Evolutionary conservation across 2,329 filamentous ascomycete species (phyloP), one percentile per base, ranked within the genome.

Genomic region (Pyricularia sp.): DNA sequence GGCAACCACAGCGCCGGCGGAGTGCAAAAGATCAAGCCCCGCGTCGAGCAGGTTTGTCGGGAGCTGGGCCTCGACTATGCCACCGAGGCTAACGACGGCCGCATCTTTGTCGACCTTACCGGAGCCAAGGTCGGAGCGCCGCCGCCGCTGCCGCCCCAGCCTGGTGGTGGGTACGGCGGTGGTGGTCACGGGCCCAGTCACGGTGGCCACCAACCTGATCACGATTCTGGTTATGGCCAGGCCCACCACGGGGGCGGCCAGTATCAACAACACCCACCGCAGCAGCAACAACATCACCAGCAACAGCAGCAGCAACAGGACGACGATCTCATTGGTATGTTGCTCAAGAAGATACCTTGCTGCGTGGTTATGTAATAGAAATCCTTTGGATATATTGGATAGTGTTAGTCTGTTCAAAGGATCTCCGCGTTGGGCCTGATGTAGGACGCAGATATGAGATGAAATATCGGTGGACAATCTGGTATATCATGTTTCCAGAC

Each of bases 11-110:
- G 89, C 67, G 82, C 81, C 11, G 86, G 89, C 72, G 91, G 95
- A 75, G 85, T 98, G 28, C 93, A 97, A 79, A 97, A 95, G 84
- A 89, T 99, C 79, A 97, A 97, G 81, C 95, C 95, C n/a, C 86
- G 92, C 71, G 93, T 98, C 63, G 94, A 98, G 81, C 85, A 92
- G 77, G 84, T 98, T 66, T 97, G 94, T 79, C 86, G 83, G 66
- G 91, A 97, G 77, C 80, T 97, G 64, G 92, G 94, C 0, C 83
- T 99, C 68, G 86, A 93, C 74, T 97, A 91, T 79, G 81, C 85
- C 69, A 96, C 93, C 1, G 95, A 98, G 81, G 90, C 91, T 66
- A 98, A 99, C 74, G 91, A 90, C 10, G 95, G 95, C 0, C 83
- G 93, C 20, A 94, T 99, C 61, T 97, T 92, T 76, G 88, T 98